Evolutionary conservation across 2,329 filamentous ascomycete genomes (phyloP).

Genomic region (Monilinia fructicola): DNA sequence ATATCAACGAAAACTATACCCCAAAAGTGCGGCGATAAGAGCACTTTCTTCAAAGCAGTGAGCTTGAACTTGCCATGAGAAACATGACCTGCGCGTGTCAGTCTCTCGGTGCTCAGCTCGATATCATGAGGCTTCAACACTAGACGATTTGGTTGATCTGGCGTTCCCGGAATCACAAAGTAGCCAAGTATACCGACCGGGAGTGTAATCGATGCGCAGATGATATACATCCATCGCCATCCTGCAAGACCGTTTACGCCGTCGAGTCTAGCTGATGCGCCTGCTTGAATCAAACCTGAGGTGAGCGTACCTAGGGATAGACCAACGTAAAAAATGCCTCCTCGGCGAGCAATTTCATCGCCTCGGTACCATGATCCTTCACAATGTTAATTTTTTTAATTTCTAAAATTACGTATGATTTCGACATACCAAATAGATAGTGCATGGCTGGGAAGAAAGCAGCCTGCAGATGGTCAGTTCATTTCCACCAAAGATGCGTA

Average conservation of each 20-base stretch:
- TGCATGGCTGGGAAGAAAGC: constrained; percentile 41
- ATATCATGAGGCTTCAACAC: constrained; percentile 35
- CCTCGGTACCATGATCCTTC: constrained; percentile 40
- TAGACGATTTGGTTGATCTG: constrained; percentile 50
- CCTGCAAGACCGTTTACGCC: constrained; percentile 36
- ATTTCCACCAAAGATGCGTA: not conserved
- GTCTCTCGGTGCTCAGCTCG: constrained; percentile 16
- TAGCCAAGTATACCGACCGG: constrained; percentile 52
- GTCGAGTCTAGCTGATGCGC: constrained; percentile 29
- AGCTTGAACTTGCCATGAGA: not conserved
- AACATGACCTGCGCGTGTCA: not conserved
- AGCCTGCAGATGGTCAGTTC: not conserved
- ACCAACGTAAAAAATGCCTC: constrained; percentile 35
- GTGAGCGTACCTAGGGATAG: constrained; percentile 35
- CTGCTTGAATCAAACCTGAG: constrained; percentile 34
- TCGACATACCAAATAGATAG: constrained; percentile 40
- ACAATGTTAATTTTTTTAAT: not conserved
- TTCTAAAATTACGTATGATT: not conserved
- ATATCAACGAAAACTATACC: not conserved
- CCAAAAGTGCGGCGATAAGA: not conserved
- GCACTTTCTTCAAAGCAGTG: not conserved
- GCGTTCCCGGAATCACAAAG: constrained; percentile 53
- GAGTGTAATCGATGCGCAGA: constrained; percentile 55
- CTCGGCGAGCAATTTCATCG: constrained; percentile 36
- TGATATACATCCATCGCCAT: constrained; percentile 55